Conservation (phyloP, 805 yeast genomes). For the Barnettozyma sucrosica region DNA sequence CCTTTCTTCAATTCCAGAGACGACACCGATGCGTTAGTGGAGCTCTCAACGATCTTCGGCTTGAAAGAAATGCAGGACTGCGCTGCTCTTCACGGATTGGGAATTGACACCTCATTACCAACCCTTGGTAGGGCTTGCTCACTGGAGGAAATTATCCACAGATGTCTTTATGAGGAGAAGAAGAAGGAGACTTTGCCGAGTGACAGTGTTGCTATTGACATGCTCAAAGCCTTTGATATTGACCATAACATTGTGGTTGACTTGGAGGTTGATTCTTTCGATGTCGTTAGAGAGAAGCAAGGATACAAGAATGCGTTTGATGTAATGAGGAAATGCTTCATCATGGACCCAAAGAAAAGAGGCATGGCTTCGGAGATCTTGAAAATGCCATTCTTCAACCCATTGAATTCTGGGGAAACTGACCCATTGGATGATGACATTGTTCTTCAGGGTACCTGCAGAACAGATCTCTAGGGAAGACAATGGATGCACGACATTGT, state of each 20-base stretch:
- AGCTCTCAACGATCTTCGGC: constrained; percentile 79
- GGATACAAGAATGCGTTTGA: constrained; percentile 21
- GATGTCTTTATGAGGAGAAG: constrained; percentile 40
- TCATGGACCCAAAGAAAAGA: constrained; percentile 72
- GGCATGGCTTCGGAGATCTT: constrained; percentile 78
- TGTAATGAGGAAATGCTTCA: constrained; percentile 45
- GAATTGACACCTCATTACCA: constrained; percentile 61
- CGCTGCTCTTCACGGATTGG: constrained; percentile 84
- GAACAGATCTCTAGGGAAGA: too few relatives aligned
- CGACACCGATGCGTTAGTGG: constrained; percentile 87
- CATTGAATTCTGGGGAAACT: constrained; percentile 5
- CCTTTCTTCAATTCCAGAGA: constrained; percentile 94
- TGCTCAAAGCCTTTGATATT: constrained; percentile 33
- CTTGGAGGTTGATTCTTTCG: constrained; percentile 8
- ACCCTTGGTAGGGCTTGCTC: constrained; percentile 33
- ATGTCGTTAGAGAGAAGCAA: constrained; percentile 7
- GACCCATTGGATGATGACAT: background rate
- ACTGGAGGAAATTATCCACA: constrained; percentile 35
- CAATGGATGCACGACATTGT: too few relatives aligned
- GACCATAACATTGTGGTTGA: constrained; percentile 18
- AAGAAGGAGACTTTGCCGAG: constrained; percentile 58
- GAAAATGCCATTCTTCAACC: constrained; percentile 20
- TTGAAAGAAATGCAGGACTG: constrained; percentile 61
- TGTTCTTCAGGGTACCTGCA: background rate
- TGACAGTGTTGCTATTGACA: constrained; percentile 68